These are phyloP conservation scores for Epichloe festucae DNA, from an alignment of 2,329 filamentous ascomycete genomes.

Conservation along the genomic window DNA sequence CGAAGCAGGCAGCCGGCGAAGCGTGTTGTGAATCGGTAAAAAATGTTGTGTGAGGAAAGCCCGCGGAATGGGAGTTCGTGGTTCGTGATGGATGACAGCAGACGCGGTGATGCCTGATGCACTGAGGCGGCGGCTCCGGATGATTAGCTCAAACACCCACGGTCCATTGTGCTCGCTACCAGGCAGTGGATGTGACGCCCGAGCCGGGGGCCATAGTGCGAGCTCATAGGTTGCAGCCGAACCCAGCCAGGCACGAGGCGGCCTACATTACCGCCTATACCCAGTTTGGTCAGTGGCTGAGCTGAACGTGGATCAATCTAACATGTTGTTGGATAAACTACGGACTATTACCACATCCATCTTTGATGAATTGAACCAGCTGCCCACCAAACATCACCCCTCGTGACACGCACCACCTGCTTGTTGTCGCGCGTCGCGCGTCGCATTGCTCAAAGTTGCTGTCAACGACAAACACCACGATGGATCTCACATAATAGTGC, in stretches of 20 bases:
- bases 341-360: too few species aligned
- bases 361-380: not conserved
- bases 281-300: not conserved
- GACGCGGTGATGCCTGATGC: not conserved
- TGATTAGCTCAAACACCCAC: not conserved
- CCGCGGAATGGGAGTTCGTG: not conserved
- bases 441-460: not conserved
- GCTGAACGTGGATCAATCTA: too few species aligned
- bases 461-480: not conserved
- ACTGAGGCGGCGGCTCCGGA: not conserved
- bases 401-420: not conserved
- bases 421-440: not conserved
- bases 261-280: not conserved
- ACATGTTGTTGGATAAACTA: too few species aligned
- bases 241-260: conserved; percentile 2
- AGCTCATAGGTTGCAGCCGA: not conserved
- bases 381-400: not conserved
- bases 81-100: not conserved
- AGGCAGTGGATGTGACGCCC: not conserved
- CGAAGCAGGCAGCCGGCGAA: not conserved
- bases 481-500: not conserved
- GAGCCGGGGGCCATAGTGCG: not conserved
- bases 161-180: not conserved
- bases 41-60: not conserved
- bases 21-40: not conserved